phyloP scores from a whole-genome alignment of 352 stramenopile genomes.

The Globisporangium camurandrum region DNA sequence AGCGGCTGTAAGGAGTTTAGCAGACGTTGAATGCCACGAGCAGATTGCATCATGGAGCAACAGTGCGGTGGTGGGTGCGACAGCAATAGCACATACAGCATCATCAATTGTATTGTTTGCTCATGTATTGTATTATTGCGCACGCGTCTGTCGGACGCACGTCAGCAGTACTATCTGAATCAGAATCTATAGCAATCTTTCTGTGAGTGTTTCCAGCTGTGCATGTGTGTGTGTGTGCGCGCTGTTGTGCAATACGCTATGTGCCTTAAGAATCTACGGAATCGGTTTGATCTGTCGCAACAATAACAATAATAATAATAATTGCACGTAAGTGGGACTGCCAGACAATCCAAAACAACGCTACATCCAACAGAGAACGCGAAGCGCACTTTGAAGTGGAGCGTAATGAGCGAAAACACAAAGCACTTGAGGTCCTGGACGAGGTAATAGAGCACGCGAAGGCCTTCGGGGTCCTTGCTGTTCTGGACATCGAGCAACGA shows the following conservation, averaged over 20 bases:
- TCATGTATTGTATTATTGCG: too few species aligned
- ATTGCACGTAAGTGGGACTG: neutral
- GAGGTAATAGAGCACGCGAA: slow-evolving; percentile 95
- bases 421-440: slow-evolving; percentile 97
- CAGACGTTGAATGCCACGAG: too few species aligned
- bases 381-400: slow-evolving; percentile 93
- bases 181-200: too few species aligned
- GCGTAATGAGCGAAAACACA: slow-evolving; percentile 93
- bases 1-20: too few species aligned
- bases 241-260: neutral
- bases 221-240: neutral
- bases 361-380: neutral
- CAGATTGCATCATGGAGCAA: slow-evolving; percentile 1
- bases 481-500: slow-evolving; percentile 93
- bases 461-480: slow-evolving; percentile 93
- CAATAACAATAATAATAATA: neutral
- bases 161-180: too few species aligned
- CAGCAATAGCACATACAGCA: too few species aligned
- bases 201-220: too few species aligned
- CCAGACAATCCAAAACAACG: neutral
- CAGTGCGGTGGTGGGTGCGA: too few species aligned
- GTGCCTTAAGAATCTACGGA: slow-evolving; percentile 34
- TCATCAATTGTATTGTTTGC: too few species aligned
- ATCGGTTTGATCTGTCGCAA: slow-evolving; percentile 89
- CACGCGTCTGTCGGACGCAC: too few species aligned